Conservation (phyloP, 2,329 filamentous ascomycete genomes). For the Fusarium buxicola region DNA sequence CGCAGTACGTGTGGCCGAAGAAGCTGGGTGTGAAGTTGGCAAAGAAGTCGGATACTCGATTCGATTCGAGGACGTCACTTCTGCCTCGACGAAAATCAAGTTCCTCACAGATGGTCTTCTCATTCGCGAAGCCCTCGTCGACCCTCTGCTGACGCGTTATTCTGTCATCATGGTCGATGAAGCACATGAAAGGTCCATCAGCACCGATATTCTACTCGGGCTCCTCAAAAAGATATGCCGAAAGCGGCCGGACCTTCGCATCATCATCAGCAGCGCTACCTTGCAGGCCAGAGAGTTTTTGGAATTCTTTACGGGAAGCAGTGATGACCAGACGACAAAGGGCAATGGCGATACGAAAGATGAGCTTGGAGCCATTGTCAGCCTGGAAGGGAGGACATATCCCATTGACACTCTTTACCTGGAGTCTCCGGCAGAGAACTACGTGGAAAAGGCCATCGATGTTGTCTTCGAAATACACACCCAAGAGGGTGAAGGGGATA, state of each 20-base stretch:
- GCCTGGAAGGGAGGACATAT: constrained; percentile 86
- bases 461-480: constrained; percentile 90
- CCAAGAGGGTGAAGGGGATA: constrained; percentile 83
- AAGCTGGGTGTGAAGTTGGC: constrained; percentile 85
- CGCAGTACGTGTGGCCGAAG: constrained; percentile 87
- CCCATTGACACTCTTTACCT: constrained; percentile 90
- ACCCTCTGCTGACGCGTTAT: constrained; percentile 90
- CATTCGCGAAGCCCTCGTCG: constrained; percentile 90
- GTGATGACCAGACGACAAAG: constrained; percentile 51
- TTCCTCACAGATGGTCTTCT: constrained; percentile 95
- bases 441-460: constrained; percentile 83
- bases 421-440: constrained; percentile 82
- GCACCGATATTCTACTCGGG: constrained; percentile 90
- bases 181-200: constrained; percentile 92
- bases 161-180: constrained; percentile 98
- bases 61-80: constrained; percentile 91
- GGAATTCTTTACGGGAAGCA: constrained; percentile 73
- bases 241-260: constrained; percentile 81
- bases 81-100: constrained; percentile 86
- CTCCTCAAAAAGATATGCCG: constrained; percentile 90
- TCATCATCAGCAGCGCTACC: constrained; percentile 94
- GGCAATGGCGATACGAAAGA: constrained; percentile 47
- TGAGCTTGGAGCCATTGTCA: constrained; percentile 70
- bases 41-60: constrained; percentile 96
- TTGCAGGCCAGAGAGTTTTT: constrained; percentile 89